These are phyloP conservation scores for Hippophae rhamnoides DNA, from an alignment of 306 rosid species.

Conservation along the genomic window DNA sequence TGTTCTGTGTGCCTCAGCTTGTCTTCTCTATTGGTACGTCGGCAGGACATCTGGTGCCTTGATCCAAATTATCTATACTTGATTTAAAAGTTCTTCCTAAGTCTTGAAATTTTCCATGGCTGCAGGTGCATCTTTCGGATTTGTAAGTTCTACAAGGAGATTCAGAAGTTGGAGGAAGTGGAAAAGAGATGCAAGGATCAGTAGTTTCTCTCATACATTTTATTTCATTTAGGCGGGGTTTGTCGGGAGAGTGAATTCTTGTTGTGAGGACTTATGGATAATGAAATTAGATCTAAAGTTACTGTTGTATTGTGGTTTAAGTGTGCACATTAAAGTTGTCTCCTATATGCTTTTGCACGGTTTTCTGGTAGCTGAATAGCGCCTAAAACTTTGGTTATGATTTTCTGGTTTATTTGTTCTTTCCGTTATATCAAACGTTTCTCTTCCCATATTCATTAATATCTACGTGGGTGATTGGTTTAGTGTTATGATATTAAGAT, in stretches of 20 bases:
- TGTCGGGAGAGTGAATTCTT: not conserved
- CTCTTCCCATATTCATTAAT: no score
- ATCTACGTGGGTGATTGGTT: no score
- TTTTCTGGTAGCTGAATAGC: no score
- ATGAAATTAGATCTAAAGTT: no score
- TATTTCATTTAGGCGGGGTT: conserved; percentile 17
- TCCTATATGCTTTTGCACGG: no score
- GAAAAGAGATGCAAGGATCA: conserved; percentile 75
- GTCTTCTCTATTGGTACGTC: conserved; percentile 79
- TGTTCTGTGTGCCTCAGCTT: conserved; percentile 60
- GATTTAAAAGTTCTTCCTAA: not conserved
- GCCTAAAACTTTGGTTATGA: no score
- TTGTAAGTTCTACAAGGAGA: conserved; percentile 68
- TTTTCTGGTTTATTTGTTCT: no score
- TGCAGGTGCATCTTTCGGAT: conserved; percentile 68
- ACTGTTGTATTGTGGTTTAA: no score
- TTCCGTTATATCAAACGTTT: no score
- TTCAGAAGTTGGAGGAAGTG: conserved; percentile 67
- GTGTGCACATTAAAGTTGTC: no score
- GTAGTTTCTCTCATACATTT: conserved; percentile 25
- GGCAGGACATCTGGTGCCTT: conserved; percentile 6
- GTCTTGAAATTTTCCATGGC: conserved; percentile 12
- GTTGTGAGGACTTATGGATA: not conserved
- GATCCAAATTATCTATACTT: not conserved
- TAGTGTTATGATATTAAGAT: no score